phyloP scores from a whole-genome alignment of 805 yeast species.

The Metschnikowia hibisci region DNA sequence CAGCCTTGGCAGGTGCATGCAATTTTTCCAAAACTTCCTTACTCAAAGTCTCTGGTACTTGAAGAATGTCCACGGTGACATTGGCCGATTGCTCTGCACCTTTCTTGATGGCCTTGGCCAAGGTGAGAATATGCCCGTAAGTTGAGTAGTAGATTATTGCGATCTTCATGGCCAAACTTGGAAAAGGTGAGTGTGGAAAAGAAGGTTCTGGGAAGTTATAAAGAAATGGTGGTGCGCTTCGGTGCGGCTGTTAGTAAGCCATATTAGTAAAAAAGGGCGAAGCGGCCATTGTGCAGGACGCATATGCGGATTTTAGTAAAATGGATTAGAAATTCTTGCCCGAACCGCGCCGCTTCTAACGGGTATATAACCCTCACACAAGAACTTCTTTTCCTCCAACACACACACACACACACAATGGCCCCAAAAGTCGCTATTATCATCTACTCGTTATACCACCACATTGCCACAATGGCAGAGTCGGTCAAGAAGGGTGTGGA shows the following conservation, averaged over 20 bases:
- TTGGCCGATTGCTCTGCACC: slow-evolving; percentile 16
- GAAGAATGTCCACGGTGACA: slow-evolving; percentile 59
- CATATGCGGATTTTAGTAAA: slow-evolving; percentile 2
- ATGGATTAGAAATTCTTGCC: not conserved
- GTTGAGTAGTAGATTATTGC: slow-evolving; percentile 19
- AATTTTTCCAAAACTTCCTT: slow-evolving; percentile 18
- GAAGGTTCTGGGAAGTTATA: not conserved
- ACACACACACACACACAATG: slow-evolving; percentile 10
- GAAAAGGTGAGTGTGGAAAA: not conserved
- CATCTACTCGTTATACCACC: slow-evolving; percentile 80
- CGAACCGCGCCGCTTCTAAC: not conserved
- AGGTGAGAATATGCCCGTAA: slow-evolving; percentile 17
- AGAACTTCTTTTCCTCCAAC: not conserved
- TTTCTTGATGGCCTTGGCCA: slow-evolving; percentile 18
- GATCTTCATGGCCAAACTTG: slow-evolving; percentile 14
- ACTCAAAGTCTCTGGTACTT: slow-evolving; percentile 35
- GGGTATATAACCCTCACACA: not conserved
- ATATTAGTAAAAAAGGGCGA: not conserved
- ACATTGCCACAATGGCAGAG: slow-evolving; percentile 65
- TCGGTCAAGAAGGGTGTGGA: slow-evolving; percentile 66
- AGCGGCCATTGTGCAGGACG: not conserved
- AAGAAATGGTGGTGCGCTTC: not conserved
- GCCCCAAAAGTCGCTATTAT: slow-evolving; percentile 61
- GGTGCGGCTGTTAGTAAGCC: not conserved
- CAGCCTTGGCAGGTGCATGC: slow-evolving; percentile 20